Conservation (phyloP, 257 asterid genomes). For the Solanum neorickii region DNA sequence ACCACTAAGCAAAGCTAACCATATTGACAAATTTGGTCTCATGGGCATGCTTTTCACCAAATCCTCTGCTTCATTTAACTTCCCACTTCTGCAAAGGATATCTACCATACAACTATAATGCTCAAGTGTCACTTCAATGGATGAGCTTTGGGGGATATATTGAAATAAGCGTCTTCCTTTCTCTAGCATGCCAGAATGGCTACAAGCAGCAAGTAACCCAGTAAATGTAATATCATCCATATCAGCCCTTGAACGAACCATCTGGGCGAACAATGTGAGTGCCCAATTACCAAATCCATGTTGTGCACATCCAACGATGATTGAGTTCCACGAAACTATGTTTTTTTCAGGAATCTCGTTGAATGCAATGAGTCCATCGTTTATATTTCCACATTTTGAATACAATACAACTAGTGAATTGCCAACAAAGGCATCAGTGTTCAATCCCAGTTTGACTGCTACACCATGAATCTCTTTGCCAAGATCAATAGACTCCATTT, state of each 20-base stretch:
- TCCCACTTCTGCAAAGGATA: slow-evolving; percentile 58
- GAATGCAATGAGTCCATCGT: slow-evolving; percentile 45
- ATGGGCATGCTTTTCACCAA: slow-evolving; percentile 49
- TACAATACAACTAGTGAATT: slow-evolving; percentile 70
- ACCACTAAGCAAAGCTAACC: slow-evolving; percentile 73
- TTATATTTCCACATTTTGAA: slow-evolving; percentile 46
- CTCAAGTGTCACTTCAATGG: slow-evolving; percentile 39
- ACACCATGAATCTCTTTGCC: slow-evolving; percentile 61
- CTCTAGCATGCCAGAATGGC: slow-evolving; percentile 72
- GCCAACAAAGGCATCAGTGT: slow-evolving; percentile 52
- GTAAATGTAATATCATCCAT: slow-evolving; percentile 84
- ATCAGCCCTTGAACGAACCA: slow-evolving; percentile 37
- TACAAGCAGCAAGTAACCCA: slow-evolving; percentile 77
- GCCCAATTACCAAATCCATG: slow-evolving; percentile 71
- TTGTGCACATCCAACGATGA: slow-evolving; percentile 77
- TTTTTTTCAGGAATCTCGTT: slow-evolving; percentile 40
- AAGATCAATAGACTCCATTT: slow-evolving; percentile 39
- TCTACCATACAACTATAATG: slow-evolving; percentile 87
- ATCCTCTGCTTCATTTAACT: slow-evolving; percentile 54
- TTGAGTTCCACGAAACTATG: slow-evolving; percentile 78
- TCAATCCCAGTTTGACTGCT: slow-evolving; percentile 55
- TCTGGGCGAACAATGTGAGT: slow-evolving; percentile 44
- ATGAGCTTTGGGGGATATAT: slow-evolving; percentile 8
- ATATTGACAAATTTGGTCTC: slow-evolving; percentile 40
- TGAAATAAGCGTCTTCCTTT: slow-evolving; percentile 52